Evolutionary conservation across 345 rosid species (phyloP).

Genomic region (Salix viminalis): DNA sequence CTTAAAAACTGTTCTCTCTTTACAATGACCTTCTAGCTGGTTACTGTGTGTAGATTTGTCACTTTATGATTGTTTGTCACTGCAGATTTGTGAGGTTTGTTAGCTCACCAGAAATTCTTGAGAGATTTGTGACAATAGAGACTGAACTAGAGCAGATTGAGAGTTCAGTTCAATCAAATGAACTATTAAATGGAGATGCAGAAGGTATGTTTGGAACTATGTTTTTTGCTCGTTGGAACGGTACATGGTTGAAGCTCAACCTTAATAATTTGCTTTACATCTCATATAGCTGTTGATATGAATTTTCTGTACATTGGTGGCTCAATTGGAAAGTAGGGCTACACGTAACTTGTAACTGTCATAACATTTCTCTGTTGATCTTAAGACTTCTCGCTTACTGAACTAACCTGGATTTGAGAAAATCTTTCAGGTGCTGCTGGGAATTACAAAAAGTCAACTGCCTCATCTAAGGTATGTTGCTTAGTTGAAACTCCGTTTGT

Average conservation of each 20-base stretch:
- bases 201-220: constrained; percentile 41
- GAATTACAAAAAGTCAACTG: constrained; percentile 41
- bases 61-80: not conserved
- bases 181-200: constrained; percentile 37
- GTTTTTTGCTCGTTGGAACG: not conserved
- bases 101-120: constrained; percentile 91
- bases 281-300: not conserved
- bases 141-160: constrained; percentile 80
- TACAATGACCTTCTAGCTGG: not conserved
- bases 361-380: not conserved
- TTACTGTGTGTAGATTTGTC: not conserved
- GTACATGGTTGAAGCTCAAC: not conserved
- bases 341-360: not conserved
- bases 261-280: not conserved
- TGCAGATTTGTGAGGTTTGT: constrained; percentile 88
- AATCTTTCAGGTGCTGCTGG: constrained; percentile 38
- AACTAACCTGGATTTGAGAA: not conserved
- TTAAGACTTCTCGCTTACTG: not conserved
- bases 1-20: not conserved
- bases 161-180: constrained; percentile 62
- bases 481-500: not conserved
- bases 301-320: not conserved
- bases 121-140: constrained; percentile 84
- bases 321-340: not conserved
- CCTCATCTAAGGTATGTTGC: constrained; percentile 48